Base-by-base conservation (phyloP, 1,284 basidiomycete species). In the Cryptococcus maquisensis region DNA sequence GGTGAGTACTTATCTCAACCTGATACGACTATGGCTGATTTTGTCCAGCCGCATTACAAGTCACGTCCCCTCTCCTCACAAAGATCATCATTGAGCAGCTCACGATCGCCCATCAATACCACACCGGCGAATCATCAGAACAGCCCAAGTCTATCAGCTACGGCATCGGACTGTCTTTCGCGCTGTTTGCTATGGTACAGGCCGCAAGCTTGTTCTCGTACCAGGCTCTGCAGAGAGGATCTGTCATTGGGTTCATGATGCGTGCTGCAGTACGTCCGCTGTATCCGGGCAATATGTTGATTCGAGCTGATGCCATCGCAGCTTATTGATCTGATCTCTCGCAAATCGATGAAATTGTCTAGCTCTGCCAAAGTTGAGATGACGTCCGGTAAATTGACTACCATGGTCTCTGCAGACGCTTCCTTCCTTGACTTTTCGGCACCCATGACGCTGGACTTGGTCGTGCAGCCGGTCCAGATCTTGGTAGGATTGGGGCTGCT, bases 81-180 rank as follows among this genome's bases (percentile, higher is more conserved):
- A 84, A 84, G 61, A 77, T 82, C 1, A 71, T 90, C 4, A 78
- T 89, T 37, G 79, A 79, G 1, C 87, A 84, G 79, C 78, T 86
- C 18, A 77, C 79, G 0, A 71, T 79, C 1, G 81, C 84, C 0
- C 86, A 83, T 67, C 50, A 74, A 6, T 82, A 77, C 47, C 53
- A 65, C 26, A 49, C 55, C 3, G 55, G 54, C 9, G 26, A 36
- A 7, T 18, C 32, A 13, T 38, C 20, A 16, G 26, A 53, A 9
- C 15, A 20, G 16, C 61, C 61, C 79, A 79, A 68, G 63, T 57
- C 56, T 8, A 43, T 63, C 2, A 58, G 58, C 3, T 58, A 60
- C 43, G 54, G 54, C 12, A 52, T 62, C 35, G 58, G 58, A 5
- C 26, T 60, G 15, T 52, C 59, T 8, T 39, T 61, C 13, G 56